Conservation (phyloP, 805 yeast genomes). For the Monosporozyma yasuniensis region DNA sequence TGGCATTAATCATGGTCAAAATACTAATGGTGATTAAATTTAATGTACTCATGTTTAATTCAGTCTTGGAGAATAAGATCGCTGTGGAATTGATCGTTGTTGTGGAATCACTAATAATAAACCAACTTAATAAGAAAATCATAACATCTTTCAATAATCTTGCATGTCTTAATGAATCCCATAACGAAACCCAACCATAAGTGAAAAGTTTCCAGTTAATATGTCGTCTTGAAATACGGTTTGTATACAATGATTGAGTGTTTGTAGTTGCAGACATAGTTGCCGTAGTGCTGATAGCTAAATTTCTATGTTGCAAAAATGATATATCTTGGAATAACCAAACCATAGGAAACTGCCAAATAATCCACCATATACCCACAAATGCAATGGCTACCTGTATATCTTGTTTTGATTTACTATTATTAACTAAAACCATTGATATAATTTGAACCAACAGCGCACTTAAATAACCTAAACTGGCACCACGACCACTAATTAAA, state of each 20-base stretch:
- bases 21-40: conserved; percentile 58
- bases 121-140: conserved; percentile 66
- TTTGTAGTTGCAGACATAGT: neutral
- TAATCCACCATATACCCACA: conserved; percentile 73
- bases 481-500: conserved; percentile 56
- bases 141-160: conserved; percentile 53
- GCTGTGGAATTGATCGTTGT: conserved; percentile 78
- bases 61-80: conserved; percentile 62
- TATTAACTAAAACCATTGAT: conserved; percentile 42
- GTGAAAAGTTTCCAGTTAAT: conserved; percentile 17
- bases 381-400: conserved; percentile 50
- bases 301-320: neutral
- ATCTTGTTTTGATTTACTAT: conserved; percentile 14
- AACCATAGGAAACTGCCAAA: conserved; percentile 56
- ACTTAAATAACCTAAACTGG: conserved; percentile 60
- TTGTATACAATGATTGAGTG: neutral
- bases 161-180: conserved; percentile 49
- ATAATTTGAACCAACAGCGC: conserved; percentile 58
- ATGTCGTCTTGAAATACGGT: neutral
- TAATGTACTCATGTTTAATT: conserved; percentile 59
- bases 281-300: neutral
- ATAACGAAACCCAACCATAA: conserved; percentile 57
- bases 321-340: conserved; percentile 32
- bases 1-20: conserved; percentile 57
- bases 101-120: conserved; percentile 61